Evolutionary conservation across 2,329 filamentous ascomycete genomes (phyloP), one percentile per base, ranked within the genome.

Genomic region (Cladosporium phlei): DNA sequence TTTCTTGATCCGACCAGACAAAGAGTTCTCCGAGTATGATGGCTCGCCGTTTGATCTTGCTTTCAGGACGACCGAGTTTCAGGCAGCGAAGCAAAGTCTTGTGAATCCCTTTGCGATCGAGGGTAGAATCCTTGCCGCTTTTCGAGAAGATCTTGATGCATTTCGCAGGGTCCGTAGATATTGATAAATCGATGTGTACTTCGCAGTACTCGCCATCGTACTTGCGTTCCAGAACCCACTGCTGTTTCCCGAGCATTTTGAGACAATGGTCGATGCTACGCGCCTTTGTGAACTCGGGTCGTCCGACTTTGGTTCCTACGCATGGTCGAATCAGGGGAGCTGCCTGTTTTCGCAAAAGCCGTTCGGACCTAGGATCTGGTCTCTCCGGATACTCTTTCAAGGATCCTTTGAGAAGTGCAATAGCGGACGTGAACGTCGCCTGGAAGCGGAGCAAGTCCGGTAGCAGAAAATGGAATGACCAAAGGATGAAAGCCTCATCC

Each of bases 131-230:
- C 61, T 93, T 94, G 48, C 89, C 88, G 58, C 88, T 93, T 62
- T 95, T 96, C 8, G 88, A 94, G 61, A 93, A 95, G 22, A 95
- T 91, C 52, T 85, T 83, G 21, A 95, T 80, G 38, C 73, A 77
- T 1, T 75, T 60, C 48, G 61, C 37, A 5, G 53, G 54, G 19
- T 52, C 37, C 5, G 35, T 11, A 11, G 69, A 68, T 39, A 77
- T 79, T 7, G 70, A 69, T 5, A 86, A 68, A 59, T 94, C 81
- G 29, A 95, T 71, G 58, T 95, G 89, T 22, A 95, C 80, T 63
- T 95, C 89, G 56, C 87, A 94, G 55, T 93, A 95, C 64, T 95
- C 89, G 7, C 10, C 88, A 57, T 95, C 88, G 51, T 94, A 80
- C 61, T 95, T 95, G 42, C 82, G 75, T 63, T 95, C 88, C 19